Conservation (phyloP, 1,284 basidiomycete genomes). For the Ceratobasidium sp. region DNA sequence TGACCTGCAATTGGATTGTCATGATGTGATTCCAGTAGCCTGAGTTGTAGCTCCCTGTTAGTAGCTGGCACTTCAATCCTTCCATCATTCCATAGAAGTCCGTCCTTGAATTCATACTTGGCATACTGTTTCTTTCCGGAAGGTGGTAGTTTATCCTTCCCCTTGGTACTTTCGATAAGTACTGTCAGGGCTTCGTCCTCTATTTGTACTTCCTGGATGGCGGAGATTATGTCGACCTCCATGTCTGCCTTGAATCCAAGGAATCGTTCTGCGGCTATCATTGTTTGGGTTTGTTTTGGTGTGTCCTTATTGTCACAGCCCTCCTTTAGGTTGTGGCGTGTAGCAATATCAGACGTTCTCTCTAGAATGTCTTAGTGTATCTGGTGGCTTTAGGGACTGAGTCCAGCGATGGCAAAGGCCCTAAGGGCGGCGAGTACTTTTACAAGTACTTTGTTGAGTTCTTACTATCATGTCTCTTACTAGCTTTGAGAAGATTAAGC, state of each 20-base stretch:
- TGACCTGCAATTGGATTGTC: constrained; percentile 31
- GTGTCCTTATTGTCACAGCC: not conserved
- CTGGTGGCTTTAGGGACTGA: no score
- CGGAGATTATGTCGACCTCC: not conserved
- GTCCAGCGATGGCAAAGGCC: no score
- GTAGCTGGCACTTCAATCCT: not conserved
- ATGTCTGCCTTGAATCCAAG: not conserved
- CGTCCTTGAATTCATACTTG: not conserved
- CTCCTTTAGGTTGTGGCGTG: no score
- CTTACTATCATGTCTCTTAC: no score
- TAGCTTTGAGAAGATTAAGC: no score
- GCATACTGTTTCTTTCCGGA: not conserved
- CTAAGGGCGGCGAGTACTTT: no score
- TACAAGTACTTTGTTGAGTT: no score
- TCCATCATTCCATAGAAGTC: not conserved
- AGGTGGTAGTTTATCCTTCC: not conserved
- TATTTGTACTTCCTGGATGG: not conserved
- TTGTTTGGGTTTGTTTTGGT: not conserved
- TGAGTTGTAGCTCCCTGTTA: not conserved
- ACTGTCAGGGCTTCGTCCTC: not conserved
- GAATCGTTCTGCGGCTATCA: constrained; percentile 5
- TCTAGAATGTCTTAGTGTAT: no score
- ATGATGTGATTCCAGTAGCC: not conserved
- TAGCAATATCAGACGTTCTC: no score
- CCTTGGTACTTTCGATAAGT: not conserved